Conservation (phyloP, 108 stramenopile species). For the Schizochytrium sp. region DNA sequence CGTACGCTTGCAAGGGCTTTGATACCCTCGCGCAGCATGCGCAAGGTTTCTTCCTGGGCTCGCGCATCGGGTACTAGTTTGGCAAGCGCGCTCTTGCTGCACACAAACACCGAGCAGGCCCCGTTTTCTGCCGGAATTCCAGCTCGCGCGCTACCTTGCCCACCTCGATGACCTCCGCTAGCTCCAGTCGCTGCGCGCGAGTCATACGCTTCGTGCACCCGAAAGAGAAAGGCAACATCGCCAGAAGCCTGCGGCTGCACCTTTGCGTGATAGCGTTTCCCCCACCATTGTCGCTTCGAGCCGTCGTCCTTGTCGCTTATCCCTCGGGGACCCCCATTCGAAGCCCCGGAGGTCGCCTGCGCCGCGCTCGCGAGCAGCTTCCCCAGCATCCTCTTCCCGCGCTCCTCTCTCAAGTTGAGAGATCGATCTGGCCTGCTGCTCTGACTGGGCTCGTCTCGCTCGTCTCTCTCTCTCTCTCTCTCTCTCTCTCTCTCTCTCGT, state of each 20-base stretch:
- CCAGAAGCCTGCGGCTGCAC: background rate
- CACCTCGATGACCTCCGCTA: background rate
- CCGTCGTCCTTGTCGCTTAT: background rate
- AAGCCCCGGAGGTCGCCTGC: no score
- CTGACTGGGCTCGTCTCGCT: no score
- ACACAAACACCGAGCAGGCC: background rate
- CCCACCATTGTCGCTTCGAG: background rate
- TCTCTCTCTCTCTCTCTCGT: no score
- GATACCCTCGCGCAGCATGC: background rate
- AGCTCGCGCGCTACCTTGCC: no score
- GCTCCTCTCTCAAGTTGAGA: no score
- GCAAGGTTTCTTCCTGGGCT: background rate
- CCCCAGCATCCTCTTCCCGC: no score
- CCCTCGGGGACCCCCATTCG: background rate
- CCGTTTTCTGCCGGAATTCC: background rate
- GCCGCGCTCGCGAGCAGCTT: no score
- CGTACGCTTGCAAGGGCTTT: background rate
- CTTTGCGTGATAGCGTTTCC: background rate
- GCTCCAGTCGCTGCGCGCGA: background rate
- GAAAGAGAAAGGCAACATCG: background rate
- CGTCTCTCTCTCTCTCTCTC: no score
- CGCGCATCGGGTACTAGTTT: background rate
- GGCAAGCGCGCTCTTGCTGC: background rate
- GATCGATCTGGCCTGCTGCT: no score
- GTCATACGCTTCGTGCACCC: background rate